Evolutionary conservation across 1,139 yeast genomes (phyloP), one percentile per base, ranked within the genome.

Genomic region (Blastobotrys proliferans): DNA sequence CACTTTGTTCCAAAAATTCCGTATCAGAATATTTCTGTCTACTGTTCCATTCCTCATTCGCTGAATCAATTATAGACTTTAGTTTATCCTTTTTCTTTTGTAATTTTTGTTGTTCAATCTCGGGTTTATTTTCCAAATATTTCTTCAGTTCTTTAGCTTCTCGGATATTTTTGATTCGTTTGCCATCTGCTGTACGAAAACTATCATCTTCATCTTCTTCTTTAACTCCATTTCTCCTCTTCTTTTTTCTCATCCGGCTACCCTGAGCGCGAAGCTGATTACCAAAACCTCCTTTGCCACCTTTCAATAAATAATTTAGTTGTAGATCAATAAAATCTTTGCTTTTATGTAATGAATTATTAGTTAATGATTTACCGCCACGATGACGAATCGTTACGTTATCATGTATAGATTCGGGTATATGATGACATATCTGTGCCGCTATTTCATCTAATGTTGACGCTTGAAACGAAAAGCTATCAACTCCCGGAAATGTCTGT

Each of bases 261-360:
- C 70, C 74, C 38, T 66, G 67, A 3, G 70, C 68, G 29, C 67
- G 63, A 40, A 73, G 55, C 55, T 67, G 60, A 19, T 70, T 62
- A 1, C 76, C 77, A 55, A 72, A 70, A 2, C 77, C 78, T 27
- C 78, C 78, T 57, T 73, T 73, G 18, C 79, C 78, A 13, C 78
- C 77, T 41, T 68, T 62, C 35, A 72, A 44, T 20, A 54, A 45
- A 3, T 45, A 46, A 26, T 49, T 51, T 33, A 52, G 37, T 19
- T 55, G 17, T 3, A 38, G 11, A 10, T 31, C 27, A 18, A 38
- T 31, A 25, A 38, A 38, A 8, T 38, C 41, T n/a, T n/a, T n/a
- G n/a, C n/a, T n/a, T n/a, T n/a, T n/a, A 13, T 30, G 8, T 13
- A 33, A 34, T 6, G 18, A 6, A 6, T 13, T 21, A 19, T 21